Evolutionary conservation across 805 yeast species (phyloP).

Genomic region (Suhomyces canberraensis): DNA sequence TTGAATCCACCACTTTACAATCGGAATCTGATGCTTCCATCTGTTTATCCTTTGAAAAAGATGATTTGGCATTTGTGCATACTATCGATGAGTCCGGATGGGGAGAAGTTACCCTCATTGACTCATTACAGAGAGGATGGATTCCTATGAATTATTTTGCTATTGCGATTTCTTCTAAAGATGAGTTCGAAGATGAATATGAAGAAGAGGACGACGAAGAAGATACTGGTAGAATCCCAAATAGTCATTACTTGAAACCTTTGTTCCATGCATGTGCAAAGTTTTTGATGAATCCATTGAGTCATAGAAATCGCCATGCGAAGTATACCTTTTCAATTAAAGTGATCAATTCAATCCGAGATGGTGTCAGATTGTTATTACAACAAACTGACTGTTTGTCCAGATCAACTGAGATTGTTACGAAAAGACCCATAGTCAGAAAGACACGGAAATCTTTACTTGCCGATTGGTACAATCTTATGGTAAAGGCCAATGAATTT

Average conservation of each 20-base stretch:
- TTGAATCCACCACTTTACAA: constrained; percentile 57
- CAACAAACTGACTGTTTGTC: constrained; percentile 73
- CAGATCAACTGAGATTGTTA: constrained; percentile 66
- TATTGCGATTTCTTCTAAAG: constrained; percentile 33
- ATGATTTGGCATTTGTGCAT: constrained; percentile 74
- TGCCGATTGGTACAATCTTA: constrained; percentile 78
- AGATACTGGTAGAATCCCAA: constrained; percentile 30
- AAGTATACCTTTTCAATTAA: constrained; percentile 53
- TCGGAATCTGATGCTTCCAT: constrained; percentile 65
- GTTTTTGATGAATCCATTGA: constrained; percentile 62
- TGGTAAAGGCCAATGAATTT: constrained; percentile 73
- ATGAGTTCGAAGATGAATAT: constrained; percentile 18
- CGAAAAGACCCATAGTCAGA: constrained; percentile 57
- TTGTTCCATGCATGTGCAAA: constrained; percentile 62
- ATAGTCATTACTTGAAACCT: constrained; percentile 50
- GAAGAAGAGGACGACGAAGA: constrained; percentile 21
- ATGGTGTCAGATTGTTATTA: constrained; percentile 64
- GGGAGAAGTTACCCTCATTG: constrained; percentile 79
- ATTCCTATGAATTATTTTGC: constrained; percentile 80
- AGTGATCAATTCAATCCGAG: constrained; percentile 62
- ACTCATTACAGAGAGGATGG: constrained; percentile 71
- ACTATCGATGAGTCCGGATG: constrained; percentile 79
- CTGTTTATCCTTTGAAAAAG: constrained; percentile 67
- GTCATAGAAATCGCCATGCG: constrained; percentile 38
- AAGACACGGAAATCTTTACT: constrained; percentile 64